phyloP scores from a whole-genome alignment of 805 yeast species.

The Suhomyces tanzawaensis region DNA sequence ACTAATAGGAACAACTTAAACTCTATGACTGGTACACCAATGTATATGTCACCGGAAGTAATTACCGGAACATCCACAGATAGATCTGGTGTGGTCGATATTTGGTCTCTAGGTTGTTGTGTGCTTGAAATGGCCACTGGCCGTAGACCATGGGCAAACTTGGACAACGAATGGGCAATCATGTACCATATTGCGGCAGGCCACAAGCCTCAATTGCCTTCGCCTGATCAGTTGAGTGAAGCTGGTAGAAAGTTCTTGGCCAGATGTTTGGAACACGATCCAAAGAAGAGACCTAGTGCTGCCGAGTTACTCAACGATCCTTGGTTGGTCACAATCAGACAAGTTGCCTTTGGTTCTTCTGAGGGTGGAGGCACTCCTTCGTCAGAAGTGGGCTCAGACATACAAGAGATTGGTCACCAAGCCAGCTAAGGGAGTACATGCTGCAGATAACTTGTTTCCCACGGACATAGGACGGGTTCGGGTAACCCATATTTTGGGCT shows the following conservation, averaged over 20 bases:
- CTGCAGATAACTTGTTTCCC: too few relatives aligned
- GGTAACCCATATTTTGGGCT: too few relatives aligned
- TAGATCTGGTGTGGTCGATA: slow-evolving; percentile 68
- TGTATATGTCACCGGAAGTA: slow-evolving; percentile 98
- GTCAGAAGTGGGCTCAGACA: slow-evolving; percentile 24
- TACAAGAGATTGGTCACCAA: background rate
- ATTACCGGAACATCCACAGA: slow-evolving; percentile 73
- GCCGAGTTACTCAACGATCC: slow-evolving; percentile 83
- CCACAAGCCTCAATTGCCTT: slow-evolving; percentile 82
- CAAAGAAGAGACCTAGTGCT: slow-evolving; percentile 77
- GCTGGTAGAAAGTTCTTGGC: slow-evolving; percentile 70
- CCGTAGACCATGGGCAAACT: slow-evolving; percentile 90
- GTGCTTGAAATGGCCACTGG: slow-evolving; percentile 97
- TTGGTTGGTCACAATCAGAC: slow-evolving; percentile 76
- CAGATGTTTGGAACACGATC: slow-evolving; percentile 79
- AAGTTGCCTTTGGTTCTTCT: slow-evolving; percentile 57
- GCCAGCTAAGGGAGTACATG: too few relatives aligned
- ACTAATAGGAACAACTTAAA: slow-evolving; percentile 26
- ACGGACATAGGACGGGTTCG: too few relatives aligned
- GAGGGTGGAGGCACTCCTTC: slow-evolving; percentile 34
- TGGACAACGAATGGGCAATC: slow-evolving; percentile 97
- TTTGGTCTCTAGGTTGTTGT: slow-evolving; percentile 97
- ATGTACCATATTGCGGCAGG: slow-evolving; percentile 99
- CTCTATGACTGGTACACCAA: slow-evolving; percentile 88
- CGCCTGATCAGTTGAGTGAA: slow-evolving; percentile 69